Conservation (phyloP, 352 stramenopile species). For the Phytophthora agathidicida region DNA sequence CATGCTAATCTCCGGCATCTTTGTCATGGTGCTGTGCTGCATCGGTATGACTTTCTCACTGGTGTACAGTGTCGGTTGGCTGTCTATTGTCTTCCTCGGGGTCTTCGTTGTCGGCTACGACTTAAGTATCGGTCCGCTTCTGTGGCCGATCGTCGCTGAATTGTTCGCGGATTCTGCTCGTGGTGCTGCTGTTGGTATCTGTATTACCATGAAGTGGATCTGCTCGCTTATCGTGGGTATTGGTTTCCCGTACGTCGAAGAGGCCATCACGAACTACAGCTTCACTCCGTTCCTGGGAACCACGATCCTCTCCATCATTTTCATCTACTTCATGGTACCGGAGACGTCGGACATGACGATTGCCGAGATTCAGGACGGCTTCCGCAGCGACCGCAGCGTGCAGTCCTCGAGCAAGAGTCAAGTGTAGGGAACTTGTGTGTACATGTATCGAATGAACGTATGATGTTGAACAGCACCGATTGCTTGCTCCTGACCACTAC, state of each 20-base stretch:
- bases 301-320: slow-evolving; percentile 32
- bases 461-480: too few species aligned
- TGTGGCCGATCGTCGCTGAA: slow-evolving; percentile 48
- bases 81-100: slow-evolving; percentile 50
- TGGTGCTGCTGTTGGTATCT: slow-evolving; percentile 39
- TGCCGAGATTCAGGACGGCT: slow-evolving; percentile 58
- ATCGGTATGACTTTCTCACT: slow-evolving; percentile 49
- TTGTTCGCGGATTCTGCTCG: slow-evolving; percentile 64
- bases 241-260: slow-evolving; percentile 55
- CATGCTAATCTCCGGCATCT: slow-evolving; percentile 43
- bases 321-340: slow-evolving; percentile 53
- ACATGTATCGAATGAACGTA: background rate
- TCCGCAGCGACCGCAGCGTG: slow-evolving; percentile 23
- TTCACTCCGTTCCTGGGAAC: slow-evolving; percentile 57
- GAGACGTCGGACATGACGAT: slow-evolving; percentile 64
- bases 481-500: too few species aligned
- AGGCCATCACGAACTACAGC: slow-evolving; percentile 43
- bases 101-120: slow-evolving; percentile 51
- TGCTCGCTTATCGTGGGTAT: slow-evolving; percentile 57
- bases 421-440: slow-evolving; percentile 8
- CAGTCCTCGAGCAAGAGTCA: slow-evolving; percentile 29
- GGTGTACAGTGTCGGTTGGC: slow-evolving; percentile 25
- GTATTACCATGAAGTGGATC: slow-evolving; percentile 52
- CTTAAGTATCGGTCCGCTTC: slow-evolving; percentile 57
- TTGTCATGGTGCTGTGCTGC: slow-evolving; percentile 43